phyloP scores from a whole-genome alignment of 805 yeast species.

The Tetrapisispora pingtungensis region DNA sequence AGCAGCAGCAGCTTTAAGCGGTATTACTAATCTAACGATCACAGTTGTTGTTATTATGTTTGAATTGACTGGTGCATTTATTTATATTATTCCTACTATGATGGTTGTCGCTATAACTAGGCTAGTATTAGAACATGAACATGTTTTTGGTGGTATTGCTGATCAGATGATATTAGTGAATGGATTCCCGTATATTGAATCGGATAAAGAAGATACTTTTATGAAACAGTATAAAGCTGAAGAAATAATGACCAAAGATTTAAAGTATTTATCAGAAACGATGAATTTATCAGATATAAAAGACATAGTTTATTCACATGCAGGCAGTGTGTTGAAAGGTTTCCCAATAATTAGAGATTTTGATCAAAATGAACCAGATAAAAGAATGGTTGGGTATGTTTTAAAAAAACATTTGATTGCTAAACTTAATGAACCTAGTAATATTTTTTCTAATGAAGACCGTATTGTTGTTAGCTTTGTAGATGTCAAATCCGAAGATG shows the following conservation, averaged over 20 bases:
- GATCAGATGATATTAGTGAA: constrained; percentile 87
- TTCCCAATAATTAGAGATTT: constrained; percentile 45
- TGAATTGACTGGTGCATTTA: constrained; percentile 90
- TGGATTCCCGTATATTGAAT: constrained; percentile 72
- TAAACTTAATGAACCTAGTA: constrained; percentile 11
- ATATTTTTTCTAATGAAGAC: constrained; percentile 23
- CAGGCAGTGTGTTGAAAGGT: constrained; percentile 32
- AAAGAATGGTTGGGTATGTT: constrained; percentile 33
- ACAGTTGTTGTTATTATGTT: constrained; percentile 94
- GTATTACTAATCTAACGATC: constrained; percentile 85
- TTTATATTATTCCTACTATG: constrained; percentile 92
- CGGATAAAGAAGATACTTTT: constrained; percentile 56
- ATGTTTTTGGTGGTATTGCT: constrained; percentile 75
- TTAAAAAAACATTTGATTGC: constrained; percentile 18
- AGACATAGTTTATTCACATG: constrained; percentile 14
- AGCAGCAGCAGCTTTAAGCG: constrained; percentile 90
- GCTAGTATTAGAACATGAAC: constrained; percentile 64
- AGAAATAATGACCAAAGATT: constrained; percentile 52
- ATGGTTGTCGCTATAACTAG: constrained; percentile 86
- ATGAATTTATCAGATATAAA: constrained; percentile 21
- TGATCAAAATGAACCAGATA: constrained; percentile 26
- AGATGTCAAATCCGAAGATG: not conserved
- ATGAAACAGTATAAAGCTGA: constrained; percentile 35
- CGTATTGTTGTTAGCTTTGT: not conserved
- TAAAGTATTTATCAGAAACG: constrained; percentile 18